phyloP scores from a whole-genome alignment of 352 stramenopile species.

The Phytopythium boreale region DNA sequence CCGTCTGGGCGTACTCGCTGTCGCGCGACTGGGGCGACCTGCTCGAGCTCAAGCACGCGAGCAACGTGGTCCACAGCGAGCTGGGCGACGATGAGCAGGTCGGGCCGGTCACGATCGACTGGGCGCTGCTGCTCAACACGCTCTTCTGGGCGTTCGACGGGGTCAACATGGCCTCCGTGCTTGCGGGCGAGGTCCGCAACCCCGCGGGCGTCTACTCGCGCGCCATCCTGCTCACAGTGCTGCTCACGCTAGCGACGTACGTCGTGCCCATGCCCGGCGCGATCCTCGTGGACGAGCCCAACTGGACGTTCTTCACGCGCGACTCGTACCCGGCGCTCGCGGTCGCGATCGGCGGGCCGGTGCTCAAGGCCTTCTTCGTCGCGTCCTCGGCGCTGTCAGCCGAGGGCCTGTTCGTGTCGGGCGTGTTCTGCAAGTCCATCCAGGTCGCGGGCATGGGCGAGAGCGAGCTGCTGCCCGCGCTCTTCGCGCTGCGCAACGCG shows the following conservation, averaged over 20 bases:
- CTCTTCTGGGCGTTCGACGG: constrained; percentile 94
- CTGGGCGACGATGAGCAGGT: constrained; percentile 60
- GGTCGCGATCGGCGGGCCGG: constrained; percentile 74
- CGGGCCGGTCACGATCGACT: constrained; percentile 38
- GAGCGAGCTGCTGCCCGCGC: constrained; percentile 67
- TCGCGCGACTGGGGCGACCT: constrained; percentile 77
- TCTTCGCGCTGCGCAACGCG: constrained; percentile 61
- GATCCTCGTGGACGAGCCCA: constrained; percentile 61
- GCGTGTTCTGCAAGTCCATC: constrained; percentile 89
- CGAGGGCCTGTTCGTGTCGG: constrained; percentile 88
- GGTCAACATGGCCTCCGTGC: constrained; percentile 86
- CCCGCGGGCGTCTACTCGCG: constrained; percentile 66
- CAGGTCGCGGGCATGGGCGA: constrained; percentile 81
- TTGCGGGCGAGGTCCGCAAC: constrained; percentile 86
- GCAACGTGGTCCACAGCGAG: constrained; percentile 22
- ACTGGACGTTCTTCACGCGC: constrained; percentile 83
- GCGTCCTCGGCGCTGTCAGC: constrained; percentile 76
- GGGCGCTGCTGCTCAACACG: constrained; percentile 87
- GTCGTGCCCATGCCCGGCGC: constrained; percentile 74
- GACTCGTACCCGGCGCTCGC: constrained; percentile 86
- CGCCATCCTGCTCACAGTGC: constrained; percentile 25
- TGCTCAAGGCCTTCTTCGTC: constrained; percentile 84
- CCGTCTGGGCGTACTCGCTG: constrained; percentile 32
- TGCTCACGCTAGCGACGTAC: constrained; percentile 26
- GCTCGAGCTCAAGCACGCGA: constrained; percentile 83